Conservation (phyloP, 352 stramenopile genomes). For the Phytophthora colocasiae region DNA sequence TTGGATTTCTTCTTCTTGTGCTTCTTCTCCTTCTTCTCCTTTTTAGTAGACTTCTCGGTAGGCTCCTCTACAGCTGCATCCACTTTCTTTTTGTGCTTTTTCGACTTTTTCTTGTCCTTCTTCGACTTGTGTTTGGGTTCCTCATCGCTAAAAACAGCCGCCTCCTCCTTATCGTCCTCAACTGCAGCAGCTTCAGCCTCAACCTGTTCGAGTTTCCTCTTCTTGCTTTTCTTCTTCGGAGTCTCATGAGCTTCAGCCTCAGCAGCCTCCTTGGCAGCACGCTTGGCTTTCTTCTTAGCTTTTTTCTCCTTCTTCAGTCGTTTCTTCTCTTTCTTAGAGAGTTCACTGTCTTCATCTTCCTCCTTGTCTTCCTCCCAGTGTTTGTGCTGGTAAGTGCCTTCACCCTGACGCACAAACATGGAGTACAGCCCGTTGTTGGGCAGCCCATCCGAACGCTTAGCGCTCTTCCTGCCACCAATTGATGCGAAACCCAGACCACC, state of each 20-base stretch:
- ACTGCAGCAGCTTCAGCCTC: conserved; percentile 36
- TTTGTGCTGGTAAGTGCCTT: conserved; percentile 82
- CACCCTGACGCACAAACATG: conserved; percentile 86
- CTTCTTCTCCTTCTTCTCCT: conserved; percentile 54
- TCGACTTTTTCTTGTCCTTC: conserved; percentile 53
- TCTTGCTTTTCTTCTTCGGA: conserved; percentile 48
- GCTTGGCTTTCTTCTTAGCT: conserved; percentile 45
- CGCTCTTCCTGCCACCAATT: conserved; percentile 53
- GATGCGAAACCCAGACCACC: conserved; percentile 78
- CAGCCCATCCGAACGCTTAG: conserved; percentile 74
- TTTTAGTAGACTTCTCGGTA: conserved; percentile 27
- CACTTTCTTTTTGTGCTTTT: conserved; percentile 40
- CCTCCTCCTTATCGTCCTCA: conserved; percentile 39
- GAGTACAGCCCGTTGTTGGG: conserved; percentile 85
- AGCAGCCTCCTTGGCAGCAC: conserved; percentile 19
- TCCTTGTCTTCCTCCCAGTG: conserved; percentile 69
- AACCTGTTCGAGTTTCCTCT: conserved; percentile 48
- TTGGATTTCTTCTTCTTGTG: conserved; percentile 59
- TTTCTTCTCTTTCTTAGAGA: conserved; percentile 52
- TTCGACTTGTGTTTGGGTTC: conserved; percentile 36
- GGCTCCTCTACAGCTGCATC: conserved; percentile 8
- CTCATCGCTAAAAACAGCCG: conserved; percentile 24
- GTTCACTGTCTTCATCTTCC: conserved; percentile 20
- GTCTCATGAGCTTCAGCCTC: conserved; percentile 37
- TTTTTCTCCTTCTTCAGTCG: conserved; percentile 53